Conservation (phyloP, 805 yeast genomes). For the Cyberlindnera galapagoensis region DNA sequence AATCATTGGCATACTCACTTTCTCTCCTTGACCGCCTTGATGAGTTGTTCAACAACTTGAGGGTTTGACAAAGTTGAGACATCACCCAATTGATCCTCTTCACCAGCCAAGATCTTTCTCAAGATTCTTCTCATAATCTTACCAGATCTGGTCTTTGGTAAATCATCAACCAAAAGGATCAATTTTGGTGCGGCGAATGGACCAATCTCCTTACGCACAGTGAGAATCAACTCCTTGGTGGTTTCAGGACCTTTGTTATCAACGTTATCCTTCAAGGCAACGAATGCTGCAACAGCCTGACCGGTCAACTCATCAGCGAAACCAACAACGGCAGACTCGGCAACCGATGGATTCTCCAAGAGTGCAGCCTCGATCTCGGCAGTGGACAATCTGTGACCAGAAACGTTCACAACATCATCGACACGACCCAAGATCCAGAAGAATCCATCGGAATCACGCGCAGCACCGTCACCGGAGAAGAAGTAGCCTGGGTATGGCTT, state of each 20-base stretch:
- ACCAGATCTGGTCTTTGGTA: conserved; percentile 84
- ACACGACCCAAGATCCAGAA: conserved; percentile 85
- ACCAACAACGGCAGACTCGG: conserved; percentile 82
- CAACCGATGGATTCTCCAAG: conserved; percentile 61
- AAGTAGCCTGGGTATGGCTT: conserved; percentile 77
- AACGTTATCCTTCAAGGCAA: conserved; percentile 51
- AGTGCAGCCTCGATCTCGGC: conserved; percentile 85
- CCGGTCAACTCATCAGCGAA: conserved; percentile 80
- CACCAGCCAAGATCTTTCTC: conserved; percentile 68
- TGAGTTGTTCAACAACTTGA: conserved; percentile 60
- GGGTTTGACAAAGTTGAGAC: conserved; percentile 75
- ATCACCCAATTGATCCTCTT: conserved; percentile 79
- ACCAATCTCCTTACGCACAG: conserved; percentile 74
- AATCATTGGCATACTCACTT: conserved; percentile 4
- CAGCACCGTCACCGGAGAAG: conserved; percentile 89
- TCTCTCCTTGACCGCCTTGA: conserved; percentile 38
- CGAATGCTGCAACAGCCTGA: conserved; percentile 80
- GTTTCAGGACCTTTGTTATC: conserved; percentile 28
- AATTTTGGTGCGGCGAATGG: conserved; percentile 83
- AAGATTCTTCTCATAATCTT: conserved; percentile 83
- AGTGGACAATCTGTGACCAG: conserved; percentile 84
- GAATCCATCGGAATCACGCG: conserved; percentile 77
- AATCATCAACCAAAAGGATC: conserved; percentile 64
- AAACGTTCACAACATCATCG: conserved; percentile 82
- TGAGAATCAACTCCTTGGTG: conserved; percentile 57